A percentile compares a stretch with the other conserved stretches of the same genome.
phyloP scores from a whole-genome alignment of 495 filamentous ascomycete genomes.

The Sordaria brevicollis region DNA sequence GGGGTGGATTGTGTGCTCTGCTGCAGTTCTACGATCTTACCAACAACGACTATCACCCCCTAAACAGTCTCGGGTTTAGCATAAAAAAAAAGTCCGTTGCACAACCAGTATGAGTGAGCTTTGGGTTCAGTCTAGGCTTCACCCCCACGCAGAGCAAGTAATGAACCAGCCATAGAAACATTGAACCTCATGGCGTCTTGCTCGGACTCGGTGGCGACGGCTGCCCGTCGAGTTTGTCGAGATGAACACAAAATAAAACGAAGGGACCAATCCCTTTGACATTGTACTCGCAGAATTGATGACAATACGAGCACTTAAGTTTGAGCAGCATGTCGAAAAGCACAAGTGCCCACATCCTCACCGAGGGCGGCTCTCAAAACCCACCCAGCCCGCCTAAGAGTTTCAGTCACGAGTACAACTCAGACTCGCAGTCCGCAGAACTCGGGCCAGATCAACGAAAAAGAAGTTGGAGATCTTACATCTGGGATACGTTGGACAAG shows the following conservation, averaged over 20 bases:
- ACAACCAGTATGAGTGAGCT: background rate
- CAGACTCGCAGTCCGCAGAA: background rate
- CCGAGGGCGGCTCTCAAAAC: background rate
- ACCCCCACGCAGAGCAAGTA: background rate
- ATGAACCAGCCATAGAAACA: background rate
- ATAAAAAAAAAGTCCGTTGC: background rate
- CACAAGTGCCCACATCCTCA: background rate
- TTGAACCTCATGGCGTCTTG: background rate
- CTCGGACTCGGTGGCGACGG: background rate
- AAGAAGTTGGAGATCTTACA: conserved; percentile 28
- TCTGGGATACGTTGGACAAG: conserved; percentile 56
- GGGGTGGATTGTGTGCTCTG: background rate
- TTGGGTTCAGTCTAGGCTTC: background rate
- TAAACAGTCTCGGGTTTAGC: background rate
- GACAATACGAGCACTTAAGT: background rate
- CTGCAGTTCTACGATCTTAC: background rate
- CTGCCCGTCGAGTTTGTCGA: background rate
- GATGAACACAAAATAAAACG: background rate
- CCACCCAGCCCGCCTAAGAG: background rate
- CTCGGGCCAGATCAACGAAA: conserved; percentile 15
- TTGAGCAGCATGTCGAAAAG: background rate
- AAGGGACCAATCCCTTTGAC: background rate
- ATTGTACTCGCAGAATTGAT: background rate
- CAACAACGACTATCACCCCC: background rate
- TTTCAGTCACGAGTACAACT: background rate